Conservation (phyloP, 1,139 yeast species). For the Pichia kudriavzevii region DNA sequence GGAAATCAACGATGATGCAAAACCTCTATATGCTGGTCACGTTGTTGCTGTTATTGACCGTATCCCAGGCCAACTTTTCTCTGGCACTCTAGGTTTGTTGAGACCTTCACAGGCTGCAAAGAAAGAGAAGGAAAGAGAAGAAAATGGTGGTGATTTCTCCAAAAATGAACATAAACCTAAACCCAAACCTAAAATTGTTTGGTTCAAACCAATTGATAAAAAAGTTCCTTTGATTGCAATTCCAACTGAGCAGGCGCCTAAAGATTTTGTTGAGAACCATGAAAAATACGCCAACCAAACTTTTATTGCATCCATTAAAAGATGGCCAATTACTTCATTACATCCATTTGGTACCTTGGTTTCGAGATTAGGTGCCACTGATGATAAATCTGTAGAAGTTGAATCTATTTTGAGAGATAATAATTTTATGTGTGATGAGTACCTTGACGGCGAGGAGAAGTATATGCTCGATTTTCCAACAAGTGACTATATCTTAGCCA, state of each 20-base stretch:
- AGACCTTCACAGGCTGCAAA: constrained; percentile 96
- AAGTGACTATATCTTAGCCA: constrained; percentile 26
- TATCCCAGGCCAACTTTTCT: constrained; percentile 91
- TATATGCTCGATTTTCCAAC: constrained; percentile 26
- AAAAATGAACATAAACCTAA: constrained; percentile 35
- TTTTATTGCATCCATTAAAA: constrained; percentile 90
- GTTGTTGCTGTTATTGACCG: constrained; percentile 97
- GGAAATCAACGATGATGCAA: constrained; percentile 85
- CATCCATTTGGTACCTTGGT: constrained; percentile 96
- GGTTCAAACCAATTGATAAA: constrained; percentile 98
- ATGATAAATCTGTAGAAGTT: constrained; percentile 71
- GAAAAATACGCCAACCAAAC: constrained; percentile 73
- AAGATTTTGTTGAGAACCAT: constrained; percentile 88
- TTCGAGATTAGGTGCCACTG: constrained; percentile 76
- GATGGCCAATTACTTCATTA: constrained; percentile 98
- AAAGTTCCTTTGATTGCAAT: constrained; percentile 96
- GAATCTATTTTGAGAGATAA: constrained; percentile 89
- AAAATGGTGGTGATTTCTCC: constrained; percentile 28
- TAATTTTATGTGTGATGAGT: constrained; percentile 84
- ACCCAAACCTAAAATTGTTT: constrained; percentile 80
- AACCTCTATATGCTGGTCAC: constrained; percentile 95
- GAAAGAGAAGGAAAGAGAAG: constrained; percentile 48
- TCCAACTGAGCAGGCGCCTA: constrained; percentile 97
- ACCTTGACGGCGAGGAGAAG: constrained; percentile 41
- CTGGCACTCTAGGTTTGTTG: constrained; percentile 86